These are phyloP conservation scores for Phallus indusiatus DNA, from an alignment of 768 basidiomycete species.

Conservation along the genomic window DNA sequence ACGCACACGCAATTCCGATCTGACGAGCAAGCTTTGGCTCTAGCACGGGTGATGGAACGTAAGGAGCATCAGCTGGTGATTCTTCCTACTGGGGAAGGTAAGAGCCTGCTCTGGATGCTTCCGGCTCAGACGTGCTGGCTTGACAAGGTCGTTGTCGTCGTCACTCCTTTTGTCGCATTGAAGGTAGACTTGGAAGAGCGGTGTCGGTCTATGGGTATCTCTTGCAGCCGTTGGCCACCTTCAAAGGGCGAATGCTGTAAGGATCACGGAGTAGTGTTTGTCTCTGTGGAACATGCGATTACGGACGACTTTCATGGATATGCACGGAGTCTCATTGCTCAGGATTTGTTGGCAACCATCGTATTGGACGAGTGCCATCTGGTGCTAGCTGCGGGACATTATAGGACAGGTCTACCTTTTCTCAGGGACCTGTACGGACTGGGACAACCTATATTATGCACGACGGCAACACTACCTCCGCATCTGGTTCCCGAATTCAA, in stretches of 20 bases:
- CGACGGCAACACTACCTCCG: background rate
- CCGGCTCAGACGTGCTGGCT: background rate
- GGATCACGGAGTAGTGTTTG: background rate
- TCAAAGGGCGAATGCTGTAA: background rate
- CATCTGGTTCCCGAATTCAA: background rate
- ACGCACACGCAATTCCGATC: no score
- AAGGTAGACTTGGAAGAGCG: background rate
- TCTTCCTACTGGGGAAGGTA: background rate
- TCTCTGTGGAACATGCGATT: background rate
- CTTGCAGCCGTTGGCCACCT: background rate
- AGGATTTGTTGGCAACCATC: background rate
- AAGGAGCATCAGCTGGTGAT: background rate
- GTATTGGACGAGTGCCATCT: slow-evolving; percentile 1
- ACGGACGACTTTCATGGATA: background rate
- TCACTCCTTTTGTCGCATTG: background rate
- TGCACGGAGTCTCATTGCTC: background rate
- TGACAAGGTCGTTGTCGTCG: background rate
- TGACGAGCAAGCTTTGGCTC: background rate
- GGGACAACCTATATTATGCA: background rate
- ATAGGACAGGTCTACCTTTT: background rate
- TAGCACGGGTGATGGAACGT: background rate
- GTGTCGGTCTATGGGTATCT: background rate
- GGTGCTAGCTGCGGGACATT: background rate
- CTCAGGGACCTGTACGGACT: background rate
- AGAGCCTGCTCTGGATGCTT: background rate